Conservation (phyloP, 352 stramenopile genomes). For the Phytophthora multivora region DNA sequence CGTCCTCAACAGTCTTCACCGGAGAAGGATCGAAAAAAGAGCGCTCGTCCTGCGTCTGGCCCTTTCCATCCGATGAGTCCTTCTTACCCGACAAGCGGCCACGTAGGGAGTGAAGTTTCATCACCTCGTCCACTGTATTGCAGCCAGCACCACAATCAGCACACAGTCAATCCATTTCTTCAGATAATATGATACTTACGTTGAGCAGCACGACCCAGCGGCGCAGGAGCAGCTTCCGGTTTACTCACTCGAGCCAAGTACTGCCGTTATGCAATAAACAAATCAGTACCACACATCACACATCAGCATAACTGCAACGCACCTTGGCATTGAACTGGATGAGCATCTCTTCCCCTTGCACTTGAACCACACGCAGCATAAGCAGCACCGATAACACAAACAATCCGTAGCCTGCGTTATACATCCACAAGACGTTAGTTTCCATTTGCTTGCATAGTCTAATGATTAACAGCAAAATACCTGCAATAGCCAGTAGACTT, state of each 20-base stretch:
- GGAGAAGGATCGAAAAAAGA: slow-evolving; percentile 78
- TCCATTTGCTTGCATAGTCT: not conserved
- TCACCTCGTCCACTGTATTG: slow-evolving; percentile 61
- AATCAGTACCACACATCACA: not conserved
- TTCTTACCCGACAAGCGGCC: slow-evolving; percentile 54
- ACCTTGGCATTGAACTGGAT: slow-evolving; percentile 68
- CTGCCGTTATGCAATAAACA: slow-evolving; percentile 18
- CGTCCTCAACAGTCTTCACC: slow-evolving; percentile 73
- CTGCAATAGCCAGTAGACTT: slow-evolving; percentile 61
- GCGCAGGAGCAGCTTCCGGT: slow-evolving; percentile 12
- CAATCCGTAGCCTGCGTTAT: slow-evolving; percentile 44
- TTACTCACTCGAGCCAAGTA: slow-evolving; percentile 41
- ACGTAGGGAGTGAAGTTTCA: slow-evolving; percentile 61
- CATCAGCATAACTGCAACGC: not conserved
- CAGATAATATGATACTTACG: slow-evolving; percentile 27
- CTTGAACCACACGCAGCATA: slow-evolving; percentile 65
- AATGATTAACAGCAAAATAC: slow-evolving; percentile 20
- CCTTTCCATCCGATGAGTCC: slow-evolving; percentile 14
- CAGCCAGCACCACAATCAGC: not conserved
- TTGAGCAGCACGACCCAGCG: slow-evolving; percentile 39
- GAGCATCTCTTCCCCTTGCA: slow-evolving; percentile 66
- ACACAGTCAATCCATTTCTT: not conserved
- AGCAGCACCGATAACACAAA: slow-evolving; percentile 62
- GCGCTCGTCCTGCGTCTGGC: slow-evolving; percentile 31
- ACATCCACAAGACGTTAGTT: not conserved